Evolutionary conservation across 1,284 basidiomycete genomes (phyloP).

Genomic region (Butyriboletus pseudospeciosus): DNA sequence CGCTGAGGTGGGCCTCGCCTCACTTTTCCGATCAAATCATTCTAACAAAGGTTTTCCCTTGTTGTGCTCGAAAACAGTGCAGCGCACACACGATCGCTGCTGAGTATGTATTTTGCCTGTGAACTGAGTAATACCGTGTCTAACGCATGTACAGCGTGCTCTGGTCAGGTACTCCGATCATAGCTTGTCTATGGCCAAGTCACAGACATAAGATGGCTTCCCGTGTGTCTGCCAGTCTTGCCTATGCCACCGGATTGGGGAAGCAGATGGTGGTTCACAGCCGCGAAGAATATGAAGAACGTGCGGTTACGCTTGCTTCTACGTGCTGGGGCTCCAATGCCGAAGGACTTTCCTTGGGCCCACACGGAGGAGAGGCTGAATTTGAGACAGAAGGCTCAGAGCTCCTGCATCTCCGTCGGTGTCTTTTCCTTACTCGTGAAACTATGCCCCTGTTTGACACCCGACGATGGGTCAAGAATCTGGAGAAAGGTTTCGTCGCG

Average conservation of each 20-base stretch:
- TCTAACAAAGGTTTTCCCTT: neutral
- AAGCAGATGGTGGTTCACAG: slow-evolving; percentile 50
- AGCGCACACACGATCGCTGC: slow-evolving; percentile 62
- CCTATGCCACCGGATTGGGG: slow-evolving; percentile 53
- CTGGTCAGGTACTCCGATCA: slow-evolving; percentile 58
- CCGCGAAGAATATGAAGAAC: slow-evolving; percentile 50
- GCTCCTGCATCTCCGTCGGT: slow-evolving; percentile 41
- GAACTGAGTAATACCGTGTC: neutral
- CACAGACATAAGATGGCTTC: slow-evolving; percentile 60
- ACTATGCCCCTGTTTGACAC: slow-evolving; percentile 55
- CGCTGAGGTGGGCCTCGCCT: slow-evolving; percentile 40
- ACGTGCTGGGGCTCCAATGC: slow-evolving; percentile 28
- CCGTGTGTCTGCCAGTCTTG: slow-evolving; percentile 57
- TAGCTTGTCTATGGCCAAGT: slow-evolving; percentile 57
- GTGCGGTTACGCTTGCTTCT: slow-evolving; percentile 48
- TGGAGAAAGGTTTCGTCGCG: slow-evolving; percentile 49
- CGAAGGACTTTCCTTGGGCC: neutral
- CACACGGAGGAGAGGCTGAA: neutral
- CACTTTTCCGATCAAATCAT: neutral
- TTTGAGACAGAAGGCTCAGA: slow-evolving; percentile 28
- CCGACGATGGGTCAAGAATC: slow-evolving; percentile 47
- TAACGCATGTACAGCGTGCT: slow-evolving; percentile 40
- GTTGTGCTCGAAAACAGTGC: slow-evolving; percentile 35
- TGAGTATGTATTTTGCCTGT: slow-evolving; percentile 40
- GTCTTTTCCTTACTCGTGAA: slow-evolving; percentile 49